Evolutionary conservation across 2,329 filamentous ascomycete genomes (phyloP).

Genomic region (Nothomitra cinnamomea): DNA sequence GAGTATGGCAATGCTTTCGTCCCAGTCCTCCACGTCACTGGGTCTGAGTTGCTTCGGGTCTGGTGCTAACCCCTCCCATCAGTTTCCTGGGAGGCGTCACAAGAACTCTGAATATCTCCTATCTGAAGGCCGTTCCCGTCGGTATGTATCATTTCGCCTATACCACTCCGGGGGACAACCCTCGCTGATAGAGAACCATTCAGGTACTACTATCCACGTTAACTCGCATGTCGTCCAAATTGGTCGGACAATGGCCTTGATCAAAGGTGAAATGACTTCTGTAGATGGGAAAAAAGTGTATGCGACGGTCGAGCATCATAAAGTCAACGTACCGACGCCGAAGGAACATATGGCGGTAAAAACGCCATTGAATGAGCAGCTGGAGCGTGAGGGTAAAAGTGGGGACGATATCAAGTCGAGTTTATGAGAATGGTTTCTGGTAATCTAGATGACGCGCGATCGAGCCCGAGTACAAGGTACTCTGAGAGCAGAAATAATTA

Average conservation of each 20-base stretch:
- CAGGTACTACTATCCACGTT: constrained; percentile 26
- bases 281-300: constrained; percentile 30
- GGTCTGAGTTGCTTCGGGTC: too few species aligned
- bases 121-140: constrained; percentile 31
- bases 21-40: constrained; percentile 2
- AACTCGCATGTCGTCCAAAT: constrained; percentile 27
- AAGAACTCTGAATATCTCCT: constrained; percentile 32
- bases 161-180: too few species aligned
- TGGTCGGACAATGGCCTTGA: constrained; percentile 34
- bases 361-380: too few species aligned
- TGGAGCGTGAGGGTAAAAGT: too few species aligned
- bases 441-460: too few species aligned
- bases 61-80: neutral
- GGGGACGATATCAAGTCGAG: too few species aligned
- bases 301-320: constrained; percentile 35
- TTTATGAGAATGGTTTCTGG: too few species aligned
- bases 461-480: too few species aligned
- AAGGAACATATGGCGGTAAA: too few species aligned
- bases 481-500: too few species aligned
- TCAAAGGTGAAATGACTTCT: constrained; percentile 31
- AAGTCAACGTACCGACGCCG: constrained; percentile 23
- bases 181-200: neutral
- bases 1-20: constrained; percentile 19
- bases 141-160: constrained; percentile 15
- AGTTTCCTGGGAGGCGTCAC: constrained; percentile 29